These are phyloP conservation scores for Plectranthus barbatus DNA, from an alignment of 257 asterid genomes.

Conservation along the genomic window DNA sequence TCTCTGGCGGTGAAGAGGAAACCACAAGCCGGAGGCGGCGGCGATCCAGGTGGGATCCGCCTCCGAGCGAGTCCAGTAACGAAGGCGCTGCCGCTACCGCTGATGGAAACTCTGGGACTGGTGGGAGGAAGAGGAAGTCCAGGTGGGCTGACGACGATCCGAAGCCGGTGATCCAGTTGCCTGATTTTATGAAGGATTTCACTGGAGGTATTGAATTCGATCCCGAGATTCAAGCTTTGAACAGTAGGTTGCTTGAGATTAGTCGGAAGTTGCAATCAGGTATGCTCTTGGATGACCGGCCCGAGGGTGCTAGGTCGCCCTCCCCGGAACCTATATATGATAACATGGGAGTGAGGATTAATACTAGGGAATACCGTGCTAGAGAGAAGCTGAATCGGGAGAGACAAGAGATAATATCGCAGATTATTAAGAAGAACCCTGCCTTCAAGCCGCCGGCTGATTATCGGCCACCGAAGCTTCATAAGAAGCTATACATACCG, in stretches of 20 bases:
- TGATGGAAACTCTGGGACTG: slow-evolving; percentile 37
- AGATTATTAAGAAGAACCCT: slow-evolving; percentile 85
- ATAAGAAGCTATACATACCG: slow-evolving; percentile 84
- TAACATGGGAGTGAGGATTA: slow-evolving; percentile 79
- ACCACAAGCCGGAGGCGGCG: slow-evolving; percentile 63
- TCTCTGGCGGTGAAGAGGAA: slow-evolving; percentile 91
- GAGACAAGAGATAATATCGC: slow-evolving; percentile 81
- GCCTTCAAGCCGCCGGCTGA: slow-evolving; percentile 96
- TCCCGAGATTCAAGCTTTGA: slow-evolving; percentile 80
- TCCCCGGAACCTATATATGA: slow-evolving; percentile 95
- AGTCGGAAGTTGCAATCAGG: slow-evolving; percentile 89
- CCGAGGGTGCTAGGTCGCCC: slow-evolving; percentile 94
- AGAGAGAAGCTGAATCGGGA: slow-evolving; percentile 81
- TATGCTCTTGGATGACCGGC: slow-evolving; percentile 70
- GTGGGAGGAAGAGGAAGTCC: slow-evolving; percentile 79
- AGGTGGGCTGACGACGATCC: slow-evolving; percentile 97
- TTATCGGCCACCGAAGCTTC: slow-evolving; percentile 94
- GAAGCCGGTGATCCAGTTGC: slow-evolving; percentile 65
- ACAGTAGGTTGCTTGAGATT: slow-evolving; percentile 76
- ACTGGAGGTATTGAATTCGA: slow-evolving; percentile 86
- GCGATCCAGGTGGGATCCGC: slow-evolving; percentile 88
- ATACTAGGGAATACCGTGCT: slow-evolving; percentile 91
- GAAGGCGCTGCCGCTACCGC: slow-evolving; percentile 33
- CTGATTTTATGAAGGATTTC: slow-evolving; percentile 78
- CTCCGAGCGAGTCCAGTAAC: slow-evolving; percentile 44